Conservation (phyloP, 768 basidiomycete genomes). For the Russula compacta region DNA sequence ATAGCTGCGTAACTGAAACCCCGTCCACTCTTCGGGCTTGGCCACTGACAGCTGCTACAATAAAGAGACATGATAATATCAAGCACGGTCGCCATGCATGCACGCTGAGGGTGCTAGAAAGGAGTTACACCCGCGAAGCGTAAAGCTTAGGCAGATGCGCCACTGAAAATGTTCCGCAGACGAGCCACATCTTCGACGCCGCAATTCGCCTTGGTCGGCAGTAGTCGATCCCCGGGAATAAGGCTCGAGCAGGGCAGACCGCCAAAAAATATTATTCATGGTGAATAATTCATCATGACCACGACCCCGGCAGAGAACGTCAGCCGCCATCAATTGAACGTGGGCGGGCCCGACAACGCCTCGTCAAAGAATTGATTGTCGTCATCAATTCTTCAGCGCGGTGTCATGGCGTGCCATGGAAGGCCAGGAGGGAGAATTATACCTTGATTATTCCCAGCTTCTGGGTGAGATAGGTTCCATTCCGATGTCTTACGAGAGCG, state of each 20-base stretch:
- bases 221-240: neutral
- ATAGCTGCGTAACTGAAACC: neutral
- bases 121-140: slow-evolving; percentile 30
- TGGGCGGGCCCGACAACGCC: neutral
- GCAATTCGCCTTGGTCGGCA: neutral
- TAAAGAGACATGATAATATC: slow-evolving; percentile 25
- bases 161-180: slow-evolving; percentile 26
- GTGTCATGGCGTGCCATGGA: neutral
- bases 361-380: neutral
- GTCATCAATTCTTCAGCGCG: neutral
- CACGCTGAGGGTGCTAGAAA: slow-evolving; percentile 13
- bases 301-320: neutral
- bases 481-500: too few species aligned
- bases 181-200: slow-evolving; percentile 1
- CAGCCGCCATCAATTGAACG: neutral
- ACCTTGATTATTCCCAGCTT: too few species aligned
- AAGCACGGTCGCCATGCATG: slow-evolving; percentile 29
- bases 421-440: neutral
- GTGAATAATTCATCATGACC: neutral
- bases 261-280: neutral
- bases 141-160: slow-evolving; percentile 30
- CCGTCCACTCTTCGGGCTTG: neutral
- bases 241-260: neutral
- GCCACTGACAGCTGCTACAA: slow-evolving; percentile 6
- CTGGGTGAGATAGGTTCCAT: too few species aligned